Evolutionary conservation across 192 early-diverging fungal species (phyloP), one percentile per base, ranked within the genome.

Genomic region (Rhizoclosmatium sp.): DNA sequence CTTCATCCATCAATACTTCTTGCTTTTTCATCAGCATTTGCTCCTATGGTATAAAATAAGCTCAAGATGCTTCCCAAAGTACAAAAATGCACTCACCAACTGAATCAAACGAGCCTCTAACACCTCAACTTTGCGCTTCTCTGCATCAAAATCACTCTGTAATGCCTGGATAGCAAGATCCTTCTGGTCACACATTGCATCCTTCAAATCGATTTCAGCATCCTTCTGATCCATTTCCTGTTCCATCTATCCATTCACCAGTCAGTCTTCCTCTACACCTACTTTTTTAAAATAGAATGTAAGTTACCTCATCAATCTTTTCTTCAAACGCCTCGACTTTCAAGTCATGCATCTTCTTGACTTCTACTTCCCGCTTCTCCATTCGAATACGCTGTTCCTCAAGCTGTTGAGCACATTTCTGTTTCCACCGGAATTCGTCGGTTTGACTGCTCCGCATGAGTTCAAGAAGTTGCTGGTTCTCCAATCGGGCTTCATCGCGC

Each of bases 171-270:
- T 31, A 31, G 31, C 31, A 31, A 31, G 31, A 31, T 31, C 31
- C 31, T 31, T 31, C 31, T 31, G 31, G 31, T 31, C 31, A 31
- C 31, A 31, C 31, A 31, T 31, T 31, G 31, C 31, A 31, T 31
- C 31, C 31, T 31, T 69, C 67, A 12, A 31, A 69, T 40, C 14
- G 16, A 31, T 71, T 49, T 45, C 14, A 49, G 5, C 40, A n/a
- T 71, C 69, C 39, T 71, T 71, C 41, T 71, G 49, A 23, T 71
- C 69, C 19, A 56, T n/a, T 42, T 71, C 69, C 4, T 7, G 16
- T 12, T 49, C 69, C 69, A 23, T 49, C 54, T 44, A 16, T 45
- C n/a, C 31, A 31, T 31, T 31, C 31, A 31, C 31, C 31, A 31
- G 31, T 31, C 31, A 31, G 31, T 31, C 31, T 31, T 31, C 31